Percentiles rank a stretch among this genome's conserved stretches.
Evolutionary conservation across 345 rosid species (phyloP).

Genomic region (Isatis tinctoria): DNA sequence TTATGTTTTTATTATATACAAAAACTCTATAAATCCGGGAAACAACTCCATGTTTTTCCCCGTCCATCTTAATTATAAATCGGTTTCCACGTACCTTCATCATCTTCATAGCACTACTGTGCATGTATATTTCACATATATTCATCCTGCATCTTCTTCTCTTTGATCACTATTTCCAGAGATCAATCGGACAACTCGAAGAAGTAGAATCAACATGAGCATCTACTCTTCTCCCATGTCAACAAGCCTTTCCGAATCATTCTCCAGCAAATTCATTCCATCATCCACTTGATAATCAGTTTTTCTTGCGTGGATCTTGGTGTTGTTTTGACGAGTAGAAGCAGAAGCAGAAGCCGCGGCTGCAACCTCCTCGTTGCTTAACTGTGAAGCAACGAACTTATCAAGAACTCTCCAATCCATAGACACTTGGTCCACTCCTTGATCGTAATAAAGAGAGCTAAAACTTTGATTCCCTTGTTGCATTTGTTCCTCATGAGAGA

Average conservation of each 20-base stretch:
- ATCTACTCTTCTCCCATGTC: constrained; percentile 40
- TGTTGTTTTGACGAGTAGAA: background rate
- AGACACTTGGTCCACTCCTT: constrained; percentile 58
- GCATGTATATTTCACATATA: background rate
- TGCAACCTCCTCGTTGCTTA: constrained; percentile 64
- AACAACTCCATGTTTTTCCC: constrained; percentile 24
- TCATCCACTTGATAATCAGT: constrained; percentile 32
- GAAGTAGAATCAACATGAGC: constrained; percentile 43
- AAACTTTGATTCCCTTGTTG: constrained; percentile 42
- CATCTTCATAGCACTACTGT: constrained; percentile 3
- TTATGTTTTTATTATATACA: constrained; percentile 63
- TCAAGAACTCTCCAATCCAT: constrained; percentile 93
- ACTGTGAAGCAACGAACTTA: constrained; percentile 89
- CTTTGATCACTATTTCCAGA: constrained; percentile 54
- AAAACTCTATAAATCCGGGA: constrained; percentile 29
- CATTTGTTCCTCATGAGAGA: constrained; percentile 47
- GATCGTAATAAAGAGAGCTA: constrained; percentile 44
- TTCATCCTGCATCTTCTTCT: constrained; percentile 19
- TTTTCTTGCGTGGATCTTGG: constrained; percentile 2
- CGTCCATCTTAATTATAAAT: constrained; percentile 12
- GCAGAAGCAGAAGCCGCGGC: background rate
- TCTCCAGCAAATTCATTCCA: constrained; percentile 34
- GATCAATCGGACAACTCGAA: constrained; percentile 68
- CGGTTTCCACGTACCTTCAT: constrained; percentile 37
- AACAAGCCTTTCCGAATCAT: constrained; percentile 42